Evolutionary conservation across 225 moss, liverwort and hornwort species (phyloP), one percentile per base, ranked within the genome.

Genomic region (Pseudoscleropodium purum): DNA sequence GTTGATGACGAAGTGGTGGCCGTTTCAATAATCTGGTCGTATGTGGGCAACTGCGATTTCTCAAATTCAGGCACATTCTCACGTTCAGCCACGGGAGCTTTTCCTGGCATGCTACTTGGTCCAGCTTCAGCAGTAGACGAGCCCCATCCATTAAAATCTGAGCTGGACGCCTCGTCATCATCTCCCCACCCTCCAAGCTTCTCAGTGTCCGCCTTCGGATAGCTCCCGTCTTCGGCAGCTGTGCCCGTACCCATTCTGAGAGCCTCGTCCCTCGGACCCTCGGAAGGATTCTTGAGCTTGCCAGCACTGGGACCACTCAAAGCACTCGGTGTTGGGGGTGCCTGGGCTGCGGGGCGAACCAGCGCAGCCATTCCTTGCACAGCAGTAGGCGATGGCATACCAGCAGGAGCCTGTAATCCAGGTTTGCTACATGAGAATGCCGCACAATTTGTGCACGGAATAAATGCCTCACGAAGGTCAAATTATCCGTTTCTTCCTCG

Each of bases 361-460:
- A 95, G 89, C 37, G 93, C 91, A 65, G 95, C 90, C 61, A 96
- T 79, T 68, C 95, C 97, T 94, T 93, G 98, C 87, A 94, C 66
- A 36, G 91, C 74, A 84, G 88, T 86, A 84, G 94, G 92, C 63
- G 94, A 81, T 86, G 95, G 93, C 75, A 83, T 91, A 87, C 88
- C 89, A 84, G 91, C 88, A 86, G 86, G 75, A 88, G 75, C 81
- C 93, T 93, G 90, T 84, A 84, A 43, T 80, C 56, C 54, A 86
- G 57, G 57, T 81, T 56, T 67, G 27, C 34, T 79, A 85, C 45
- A 82, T 86, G 14, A 77, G 68, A 65, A 63, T 36, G 43, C 45
- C 60, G 16, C 45, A 19, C 39, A 85, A 64, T 85, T 56, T 68
- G 49, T 82, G 81, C 76, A 37, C 74, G 41, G 60, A 80, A 39